phyloP scores from a whole-genome alignment of 2,329 filamentous ascomycete species.

The Colletotrichum sp. region DNA sequence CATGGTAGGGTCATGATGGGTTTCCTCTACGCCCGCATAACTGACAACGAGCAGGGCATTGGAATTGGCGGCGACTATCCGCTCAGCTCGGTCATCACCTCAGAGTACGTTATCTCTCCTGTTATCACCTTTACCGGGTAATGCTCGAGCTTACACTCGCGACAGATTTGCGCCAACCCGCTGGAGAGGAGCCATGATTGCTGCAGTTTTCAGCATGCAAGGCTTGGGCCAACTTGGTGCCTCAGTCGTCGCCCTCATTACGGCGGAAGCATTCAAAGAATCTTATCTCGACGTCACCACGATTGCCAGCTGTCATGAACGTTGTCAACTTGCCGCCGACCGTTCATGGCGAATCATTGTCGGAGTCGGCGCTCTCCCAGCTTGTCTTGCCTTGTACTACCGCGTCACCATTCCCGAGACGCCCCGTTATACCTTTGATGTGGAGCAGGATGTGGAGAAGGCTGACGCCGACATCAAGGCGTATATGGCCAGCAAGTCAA shows the following conservation, averaged over 20 bases:
- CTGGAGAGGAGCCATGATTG: constrained; percentile 85
- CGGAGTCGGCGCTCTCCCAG: constrained; percentile 79
- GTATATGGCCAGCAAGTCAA: constrained; percentile 54
- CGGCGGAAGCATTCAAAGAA: constrained; percentile 67
- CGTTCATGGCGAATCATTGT: constrained; percentile 84
- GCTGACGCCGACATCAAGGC: constrained; percentile 74
- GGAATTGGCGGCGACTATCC: constrained; percentile 87
- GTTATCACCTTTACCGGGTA: neutral
- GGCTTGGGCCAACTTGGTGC: constrained; percentile 79
- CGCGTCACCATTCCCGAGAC: constrained; percentile 87
- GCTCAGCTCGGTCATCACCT: constrained; percentile 79
- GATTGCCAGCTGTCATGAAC: constrained; percentile 60
- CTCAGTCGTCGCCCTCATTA: constrained; percentile 73
- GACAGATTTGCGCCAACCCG: constrained; percentile 77
- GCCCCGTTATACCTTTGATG: constrained; percentile 82
- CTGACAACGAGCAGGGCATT: constrained; percentile 55
- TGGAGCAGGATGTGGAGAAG: constrained; percentile 76
- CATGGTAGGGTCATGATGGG: constrained; percentile 55
- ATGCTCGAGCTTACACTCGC: neutral
- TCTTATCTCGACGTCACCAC: constrained; percentile 40
- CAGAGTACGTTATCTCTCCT: constrained; percentile 55
- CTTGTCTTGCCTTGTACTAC: constrained; percentile 82
- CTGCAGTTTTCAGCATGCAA: constrained; percentile 84
- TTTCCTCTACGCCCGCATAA: neutral
- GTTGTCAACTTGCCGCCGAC: constrained; percentile 74